Evolutionary conservation across 768 basidiomycete genomes (phyloP).

Genomic region (Leccinum truebloodii): DNA sequence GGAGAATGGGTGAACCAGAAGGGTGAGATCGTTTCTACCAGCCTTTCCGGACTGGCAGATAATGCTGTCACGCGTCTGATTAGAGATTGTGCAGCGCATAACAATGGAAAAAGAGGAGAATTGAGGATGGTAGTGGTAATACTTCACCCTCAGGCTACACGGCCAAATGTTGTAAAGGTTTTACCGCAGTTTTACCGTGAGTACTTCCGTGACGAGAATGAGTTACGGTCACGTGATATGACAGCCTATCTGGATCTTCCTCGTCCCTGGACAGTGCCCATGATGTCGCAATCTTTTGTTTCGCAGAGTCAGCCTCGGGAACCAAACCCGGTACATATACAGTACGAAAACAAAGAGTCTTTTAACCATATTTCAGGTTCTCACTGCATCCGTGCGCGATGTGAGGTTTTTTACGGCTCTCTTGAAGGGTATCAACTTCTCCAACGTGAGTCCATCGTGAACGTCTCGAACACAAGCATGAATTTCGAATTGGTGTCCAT

Average conservation of each 20-base stretch:
- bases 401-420: conserved; percentile 79
- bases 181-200: neutral
- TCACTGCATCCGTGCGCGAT: conserved; percentile 75
- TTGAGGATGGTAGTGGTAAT: no score
- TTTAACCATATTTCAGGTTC: conserved; percentile 40
- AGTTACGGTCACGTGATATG: conserved; percentile 17
- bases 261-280: neutral
- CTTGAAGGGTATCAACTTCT: conserved; percentile 80
- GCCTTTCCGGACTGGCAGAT: conserved; percentile 17
- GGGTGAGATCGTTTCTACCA: neutral
- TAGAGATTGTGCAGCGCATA: conserved; percentile 36
- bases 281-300: conserved; percentile 22
- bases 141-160: neutral
- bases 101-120: neutral
- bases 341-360: neutral
- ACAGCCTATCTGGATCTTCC: neutral
- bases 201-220: neutral
- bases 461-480: conserved; percentile 2
- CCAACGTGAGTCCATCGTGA: conserved; percentile 54
- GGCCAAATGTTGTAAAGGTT: no score
- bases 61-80: conserved; percentile 36
- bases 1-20: conserved; percentile 28
- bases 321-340: conserved; percentile 22
- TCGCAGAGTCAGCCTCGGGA: conserved; percentile 27
- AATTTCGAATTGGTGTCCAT: conserved; percentile 9